Evolutionary conservation across 441 rosid species (phyloP).

Genomic region (Melastoma candidum): DNA sequence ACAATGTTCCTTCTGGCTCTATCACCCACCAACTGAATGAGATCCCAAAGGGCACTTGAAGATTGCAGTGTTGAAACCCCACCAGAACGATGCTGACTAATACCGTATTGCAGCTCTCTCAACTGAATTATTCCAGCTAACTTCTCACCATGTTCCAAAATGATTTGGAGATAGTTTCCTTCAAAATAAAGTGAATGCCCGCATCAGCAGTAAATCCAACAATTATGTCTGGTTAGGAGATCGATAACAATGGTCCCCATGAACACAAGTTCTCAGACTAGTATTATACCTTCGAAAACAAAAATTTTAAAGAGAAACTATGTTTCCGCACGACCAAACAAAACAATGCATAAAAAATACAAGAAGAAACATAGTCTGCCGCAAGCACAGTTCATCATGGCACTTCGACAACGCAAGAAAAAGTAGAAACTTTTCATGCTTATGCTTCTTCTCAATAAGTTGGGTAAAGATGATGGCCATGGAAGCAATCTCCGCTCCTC

Average conservation of each 20-base stretch:
- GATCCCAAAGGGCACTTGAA: constrained; percentile 92
- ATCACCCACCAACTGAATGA: constrained; percentile 88
- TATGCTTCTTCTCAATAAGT: constrained; percentile 81
- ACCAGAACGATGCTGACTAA: constrained; percentile 56
- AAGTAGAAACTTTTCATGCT: constrained; percentile 76
- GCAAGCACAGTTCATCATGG: constrained; percentile 83
- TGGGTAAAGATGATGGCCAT: constrained; percentile 65
- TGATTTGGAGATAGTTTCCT: constrained; percentile 72
- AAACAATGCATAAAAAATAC: neutral
- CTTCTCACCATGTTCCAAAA: constrained; percentile 96
- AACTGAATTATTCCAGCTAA: constrained; percentile 83
- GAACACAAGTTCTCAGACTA: neutral
- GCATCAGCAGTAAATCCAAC: neutral
- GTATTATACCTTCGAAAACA: neutral
- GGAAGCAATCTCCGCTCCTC: constrained; percentile 91
- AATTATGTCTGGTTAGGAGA: neutral
- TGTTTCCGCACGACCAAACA: neutral
- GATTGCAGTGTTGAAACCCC: constrained; percentile 29
- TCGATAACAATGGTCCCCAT: neutral
- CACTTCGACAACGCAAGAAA: constrained; percentile 97
- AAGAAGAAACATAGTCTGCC: constrained; percentile 50
- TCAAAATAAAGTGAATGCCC: constrained; percentile 18
- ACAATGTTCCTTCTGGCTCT: constrained; percentile 79
- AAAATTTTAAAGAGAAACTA: neutral
- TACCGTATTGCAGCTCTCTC: constrained; percentile 68